Conservation (phyloP, 2,329 filamentous ascomycete genomes). For the Trichoderma asperellum region DNA sequence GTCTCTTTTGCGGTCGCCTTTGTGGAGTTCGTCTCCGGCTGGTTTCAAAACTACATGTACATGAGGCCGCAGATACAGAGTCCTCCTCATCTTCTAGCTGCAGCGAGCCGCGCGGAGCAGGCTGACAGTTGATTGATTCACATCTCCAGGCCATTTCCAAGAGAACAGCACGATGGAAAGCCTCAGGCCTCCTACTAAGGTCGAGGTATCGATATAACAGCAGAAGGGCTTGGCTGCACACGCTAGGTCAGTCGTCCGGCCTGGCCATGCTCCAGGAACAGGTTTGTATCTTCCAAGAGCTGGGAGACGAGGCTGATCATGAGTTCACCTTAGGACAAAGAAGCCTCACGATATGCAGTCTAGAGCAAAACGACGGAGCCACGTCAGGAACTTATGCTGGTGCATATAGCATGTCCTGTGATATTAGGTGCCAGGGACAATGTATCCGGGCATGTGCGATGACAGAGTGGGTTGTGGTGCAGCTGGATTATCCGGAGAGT, state of each 20-base stretch:
- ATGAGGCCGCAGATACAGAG: not conserved
- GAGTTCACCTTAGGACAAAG: not conserved
- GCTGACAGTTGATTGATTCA: not conserved
- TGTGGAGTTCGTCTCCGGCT: conserved; percentile 20
- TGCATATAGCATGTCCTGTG: not conserved
- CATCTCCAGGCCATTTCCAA: not conserved
- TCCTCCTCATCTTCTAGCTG: not conserved
- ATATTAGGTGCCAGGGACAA: not conserved
- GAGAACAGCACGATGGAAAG: not conserved
- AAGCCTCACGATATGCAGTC: not conserved
- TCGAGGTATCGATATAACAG: conserved; percentile 11
- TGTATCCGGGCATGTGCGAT: not conserved
- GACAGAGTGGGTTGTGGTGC: not conserved
- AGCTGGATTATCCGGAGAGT: not conserved
- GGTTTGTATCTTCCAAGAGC: not conserved
- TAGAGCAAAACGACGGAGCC: not conserved
- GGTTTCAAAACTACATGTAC: conserved; percentile 6
- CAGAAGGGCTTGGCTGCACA: not conserved
- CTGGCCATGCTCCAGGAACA: conserved; percentile 18
- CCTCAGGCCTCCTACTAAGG: conserved; percentile 7
- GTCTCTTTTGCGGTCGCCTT: conserved; percentile 22
- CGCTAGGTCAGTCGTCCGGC: not conserved
- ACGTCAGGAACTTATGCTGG: not conserved
- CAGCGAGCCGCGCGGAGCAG: not conserved
- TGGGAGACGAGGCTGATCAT: conserved; percentile 13